Evolutionary conservation across 2,329 filamentous ascomycete species (phyloP), one percentile per base, ranked within the genome.

Genomic region (Colletotrichum sansevieriae): DNA sequence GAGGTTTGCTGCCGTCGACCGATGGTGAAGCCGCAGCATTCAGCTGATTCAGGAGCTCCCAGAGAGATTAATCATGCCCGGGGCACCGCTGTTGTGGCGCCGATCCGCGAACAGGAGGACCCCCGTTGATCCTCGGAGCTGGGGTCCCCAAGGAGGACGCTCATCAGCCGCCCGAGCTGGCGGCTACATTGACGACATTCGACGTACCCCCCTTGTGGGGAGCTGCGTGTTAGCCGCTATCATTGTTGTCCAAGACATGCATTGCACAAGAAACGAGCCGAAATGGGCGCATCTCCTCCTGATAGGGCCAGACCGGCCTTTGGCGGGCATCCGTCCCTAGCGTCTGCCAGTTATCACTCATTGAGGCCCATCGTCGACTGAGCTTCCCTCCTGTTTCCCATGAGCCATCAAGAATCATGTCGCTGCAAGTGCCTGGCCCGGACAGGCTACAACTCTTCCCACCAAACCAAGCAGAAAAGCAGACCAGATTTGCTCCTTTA

Each of bases 401-500:
- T 41, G 35, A 60, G 25, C 55, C 9, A 57, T n/a, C 65, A 68
- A 55, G 56, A 68, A 55, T 61, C 29, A 70, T 70, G 67, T 55
- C 39, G 25, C 25, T 68, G 41, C 62, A 68, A 46, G 65, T 68
- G 43, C 65, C 65, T 61, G 62, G 65, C 41, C 55, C 35, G 12
- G 47, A 63, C 41, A 65, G 65, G 65, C 62, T 68, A 25, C 55
- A 65, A n/a, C 11, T 29, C 54, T 46, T 39, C 58, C 54, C 63
- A 44, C 22, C 44, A 18, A 54, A n/a, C 25, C 58, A 18, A 35
- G 52, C 11, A 35, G 57, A 29, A n/a, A 70, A 67, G 67, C 63
- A 70, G 63, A 67, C 67, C 29, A 59, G 67, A 58, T 70, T 63
- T 33, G 67, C 63, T 9, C 67, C 67, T 58, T 57, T 70, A 18